Evolutionary conservation across 2,329 filamentous ascomycete species (phyloP), one percentile per base, ranked within the genome.

Genomic region (Moelleriella libera): DNA sequence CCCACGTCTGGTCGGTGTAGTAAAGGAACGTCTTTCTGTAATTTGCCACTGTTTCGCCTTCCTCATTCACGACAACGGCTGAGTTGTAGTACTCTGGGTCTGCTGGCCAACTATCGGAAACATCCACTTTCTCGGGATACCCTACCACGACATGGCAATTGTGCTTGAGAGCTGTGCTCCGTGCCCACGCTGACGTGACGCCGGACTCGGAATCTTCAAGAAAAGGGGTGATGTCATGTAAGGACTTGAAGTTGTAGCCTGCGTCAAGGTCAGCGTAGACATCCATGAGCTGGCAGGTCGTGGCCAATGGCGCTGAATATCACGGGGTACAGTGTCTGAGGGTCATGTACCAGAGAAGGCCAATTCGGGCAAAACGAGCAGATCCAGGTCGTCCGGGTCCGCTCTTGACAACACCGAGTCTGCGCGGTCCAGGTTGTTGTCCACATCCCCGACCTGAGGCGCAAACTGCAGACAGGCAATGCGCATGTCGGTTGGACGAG

Each of bases 211-310:
- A 76, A 0, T 70, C 74, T 57, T 92, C 86, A 4, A 90, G 75
- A 54, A 71, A 84, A 0, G 83, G 82, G 1, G 65, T 63, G 42
- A 90, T 88, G 1, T 86, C 72, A 32, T 75, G 66, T 2, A 86
- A 61, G 0, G 80, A 83, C 41, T 75, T 73, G 66, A 89, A 90
- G 60, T 88, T 88, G 67, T 89, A 92, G 31, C 86, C 83, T 78
- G 14, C 40, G 40, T 21, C 40, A 41, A 9, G 14, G 40, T 32
- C 5, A 21, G 28, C 21, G 21, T 21, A 21, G 21, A 21, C 21
- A 21, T 21, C 21, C 21, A 21, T 21, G 21, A 21, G 21, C 21
- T 21, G 21, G 21, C 21, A 21, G 11, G 4, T 30, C 29, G 28
- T 30, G 8, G 41, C 30, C 10, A n/a, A n/a, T 21, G n/a, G 28